Evolutionary conservation across 768 basidiomycete species (phyloP).

Genomic region (Amanita pallidorosea): DNA sequence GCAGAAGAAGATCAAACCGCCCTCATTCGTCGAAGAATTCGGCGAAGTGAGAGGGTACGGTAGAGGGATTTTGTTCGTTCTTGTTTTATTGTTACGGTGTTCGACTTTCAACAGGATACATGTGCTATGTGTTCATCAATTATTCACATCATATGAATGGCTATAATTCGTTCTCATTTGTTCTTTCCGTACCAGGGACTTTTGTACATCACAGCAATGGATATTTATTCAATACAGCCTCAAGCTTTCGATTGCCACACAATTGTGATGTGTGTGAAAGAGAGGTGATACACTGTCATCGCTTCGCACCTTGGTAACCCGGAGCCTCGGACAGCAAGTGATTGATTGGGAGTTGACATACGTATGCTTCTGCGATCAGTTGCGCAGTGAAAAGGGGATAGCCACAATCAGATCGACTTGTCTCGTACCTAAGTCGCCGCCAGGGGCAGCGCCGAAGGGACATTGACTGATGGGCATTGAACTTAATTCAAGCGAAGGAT

Average conservation of each 20-base stretch:
- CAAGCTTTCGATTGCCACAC: neutral
- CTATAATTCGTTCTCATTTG: neutral
- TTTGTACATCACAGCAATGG: neutral
- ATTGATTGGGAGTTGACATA: neutral
- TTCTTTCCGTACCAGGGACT: neutral
- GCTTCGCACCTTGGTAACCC: neutral
- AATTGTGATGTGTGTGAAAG: no score
- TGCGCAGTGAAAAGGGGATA: neutral
- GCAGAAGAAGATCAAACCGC: constrained; percentile 38
- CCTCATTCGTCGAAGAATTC: constrained; percentile 27
- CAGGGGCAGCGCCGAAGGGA: neutral
- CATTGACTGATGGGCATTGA: neutral
- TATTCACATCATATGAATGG: neutral
- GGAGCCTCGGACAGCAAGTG: neutral
- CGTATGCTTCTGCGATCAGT: neutral
- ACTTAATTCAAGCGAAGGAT: neutral
- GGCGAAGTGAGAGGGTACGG: constrained; percentile 8
- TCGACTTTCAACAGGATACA: neutral
- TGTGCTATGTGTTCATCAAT: neutral
- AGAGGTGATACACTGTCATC: neutral
- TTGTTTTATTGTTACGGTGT: neutral
- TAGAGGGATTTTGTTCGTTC: neutral
- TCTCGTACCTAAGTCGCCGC: neutral
- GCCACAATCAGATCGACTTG: neutral
- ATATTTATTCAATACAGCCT: neutral